Evolutionary conservation across 2,329 filamentous ascomycete species (phyloP), one percentile per base, ranked within the genome.

Genomic region (Fusarium pseudocircinatum): DNA sequence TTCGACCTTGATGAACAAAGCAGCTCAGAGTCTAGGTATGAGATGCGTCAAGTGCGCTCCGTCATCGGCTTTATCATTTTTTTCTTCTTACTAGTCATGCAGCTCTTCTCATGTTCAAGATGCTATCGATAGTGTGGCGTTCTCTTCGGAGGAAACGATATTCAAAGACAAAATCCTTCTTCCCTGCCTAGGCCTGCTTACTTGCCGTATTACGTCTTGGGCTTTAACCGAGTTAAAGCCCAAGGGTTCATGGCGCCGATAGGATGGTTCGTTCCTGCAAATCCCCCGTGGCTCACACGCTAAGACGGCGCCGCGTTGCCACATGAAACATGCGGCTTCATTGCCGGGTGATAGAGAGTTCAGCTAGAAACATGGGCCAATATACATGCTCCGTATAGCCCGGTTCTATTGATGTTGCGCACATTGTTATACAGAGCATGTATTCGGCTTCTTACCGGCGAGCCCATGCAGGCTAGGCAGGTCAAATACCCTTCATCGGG

Each of bases 281-380:
- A 70, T 73, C 67, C 67, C 60, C 73, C 71, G 30, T 67, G 63
- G 64, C 44, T 59, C 60, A 67, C 62, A 52, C 72, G 54, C 54
- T 74, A 67, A 60, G 40, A 72, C 63, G 39, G 71, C 47, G 28
- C 57, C 34, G 50, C 43, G 40, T 49, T 67, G 36, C 61, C 70
- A 75, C 75, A 77, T 77, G 75, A 77, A 77, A 77, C 75, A 50
- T 56, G 47, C 40, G 53, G 66, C 73, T 70, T 74, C 53, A 65
- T 56, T 61, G 59, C 62, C 44, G 63, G 67, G 64, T 62, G 52
- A 59, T 47, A 24, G 62, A 60, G 49, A 64, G 40, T 60, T 67
- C 50, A 37, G 43, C 42, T 42, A 53, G 43, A 37, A 56, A 50
- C 58, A 30, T 54, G 43, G 36, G 22, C 22, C 37, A 69, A 50